Base-by-base conservation (phyloP, 2,329 filamentous ascomycete species). In the Aspergillus transmontanensis region DNA sequence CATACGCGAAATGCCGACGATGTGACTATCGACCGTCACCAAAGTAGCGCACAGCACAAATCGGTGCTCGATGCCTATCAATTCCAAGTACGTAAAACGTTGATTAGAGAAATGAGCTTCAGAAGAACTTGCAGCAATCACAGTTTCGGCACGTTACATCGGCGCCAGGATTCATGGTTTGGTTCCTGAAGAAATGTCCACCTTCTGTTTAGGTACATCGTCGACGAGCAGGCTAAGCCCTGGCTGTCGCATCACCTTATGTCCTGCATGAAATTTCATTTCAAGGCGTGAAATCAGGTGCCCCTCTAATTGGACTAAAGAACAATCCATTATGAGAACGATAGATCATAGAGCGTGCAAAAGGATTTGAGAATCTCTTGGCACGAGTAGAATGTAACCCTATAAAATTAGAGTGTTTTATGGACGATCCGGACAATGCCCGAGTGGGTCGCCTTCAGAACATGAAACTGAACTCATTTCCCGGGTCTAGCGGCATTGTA, bases 101-200 rank as follows among this genome's bases (percentile, higher is more conserved):
- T 5, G 3, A 53, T n/a, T 28, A 1, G 30, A 21, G 50, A 53
- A 34, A 34, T 34, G 16, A 53, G 50, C 50, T 50, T 50, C 4
- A 34, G 30, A 11, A 11, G 7, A 9, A n/a, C 30, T 4, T 53
- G 50, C 50, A 53, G 50, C 16, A 32, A 16, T 12, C 12, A n/a
- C 23, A 53, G 50, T 53, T 53, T 53, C 30, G 30, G 6, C 50
- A 53, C 16, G 50, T 53, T 53, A 53, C 50, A 53, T 53, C 30
- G 28, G 23, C 26, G 6, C 26, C 50, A 26, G 23, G 1, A 16
- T 19, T 9, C 6, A 19, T 28, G 14, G 7, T 50, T 28, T 16
- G n/a, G 23, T 14, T 50, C 26, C 23, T 50, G 26, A 19, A 34
- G 50, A 53, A 2, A 21, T 51, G 50, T 12, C 30, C 28, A 53